These are phyloP conservation scores for Capsicum rhomboideum DNA, from an alignment of 257 asterid species.

Conservation along the genomic window DNA sequence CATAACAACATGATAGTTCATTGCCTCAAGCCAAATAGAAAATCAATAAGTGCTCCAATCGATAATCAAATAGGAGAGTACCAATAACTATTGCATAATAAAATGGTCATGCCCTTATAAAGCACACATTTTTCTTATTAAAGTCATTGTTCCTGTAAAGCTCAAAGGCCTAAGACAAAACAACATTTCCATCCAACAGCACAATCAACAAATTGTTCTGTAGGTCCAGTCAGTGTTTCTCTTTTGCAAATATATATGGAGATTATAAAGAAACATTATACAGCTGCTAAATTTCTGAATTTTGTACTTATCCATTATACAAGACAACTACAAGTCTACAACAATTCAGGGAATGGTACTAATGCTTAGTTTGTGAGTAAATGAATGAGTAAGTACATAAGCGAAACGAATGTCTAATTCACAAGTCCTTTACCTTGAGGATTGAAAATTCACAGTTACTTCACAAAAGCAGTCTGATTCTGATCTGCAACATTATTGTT, in stretches of 20 bases:
- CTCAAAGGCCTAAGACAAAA: neutral
- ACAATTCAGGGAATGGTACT: neutral
- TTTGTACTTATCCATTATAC: neutral
- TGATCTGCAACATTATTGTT: conserved; percentile 36
- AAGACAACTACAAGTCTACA: neutral
- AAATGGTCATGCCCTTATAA: neutral
- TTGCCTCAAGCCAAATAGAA: neutral
- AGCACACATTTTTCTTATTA: neutral
- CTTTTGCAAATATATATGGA: neutral
- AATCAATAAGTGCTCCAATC: neutral
- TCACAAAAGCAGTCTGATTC: conserved; percentile 21
- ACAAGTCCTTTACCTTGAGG: neutral
- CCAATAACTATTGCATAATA: no score
- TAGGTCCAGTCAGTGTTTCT: neutral
- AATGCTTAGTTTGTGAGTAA: neutral
- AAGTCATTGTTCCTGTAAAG: neutral
- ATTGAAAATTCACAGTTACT: neutral
- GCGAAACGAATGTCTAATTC: neutral
- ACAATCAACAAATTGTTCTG: neutral
- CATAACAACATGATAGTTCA: neutral
- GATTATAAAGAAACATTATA: neutral
- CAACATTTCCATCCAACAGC: neutral
- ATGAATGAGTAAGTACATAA: neutral
- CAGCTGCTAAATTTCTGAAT: neutral
- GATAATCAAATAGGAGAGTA: no score